These are phyloP conservation scores for Coemansia umbellata DNA, from an alignment of 192 early-diverging fungal species.

Conservation along the genomic window DNA sequence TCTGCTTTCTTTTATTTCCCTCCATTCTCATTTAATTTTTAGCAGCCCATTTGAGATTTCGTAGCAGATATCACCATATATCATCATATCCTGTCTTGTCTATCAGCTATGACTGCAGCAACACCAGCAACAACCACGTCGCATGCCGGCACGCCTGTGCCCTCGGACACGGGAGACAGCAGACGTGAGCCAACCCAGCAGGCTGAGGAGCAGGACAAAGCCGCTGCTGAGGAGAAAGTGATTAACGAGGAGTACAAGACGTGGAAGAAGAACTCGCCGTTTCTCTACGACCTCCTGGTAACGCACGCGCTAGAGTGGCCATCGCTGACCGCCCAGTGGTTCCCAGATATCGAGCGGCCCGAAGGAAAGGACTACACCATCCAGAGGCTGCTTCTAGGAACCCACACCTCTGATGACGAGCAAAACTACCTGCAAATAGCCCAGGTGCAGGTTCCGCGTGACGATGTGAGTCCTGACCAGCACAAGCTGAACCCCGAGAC, in stretches of 20 bases:
- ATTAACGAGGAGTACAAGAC: slow-evolving; percentile 98
- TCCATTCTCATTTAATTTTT: no score
- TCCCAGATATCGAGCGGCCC: slow-evolving; percentile 88
- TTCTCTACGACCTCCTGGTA: slow-evolving; percentile 95
- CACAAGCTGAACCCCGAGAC: slow-evolving; percentile 72
- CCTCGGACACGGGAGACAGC: slow-evolving; percentile 27
- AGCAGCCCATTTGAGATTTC: no score
- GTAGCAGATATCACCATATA: no score
- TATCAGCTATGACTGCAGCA: slow-evolving; percentile 15
- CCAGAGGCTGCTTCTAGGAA: slow-evolving; percentile 89
- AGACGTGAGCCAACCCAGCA: slow-evolving; percentile 20
- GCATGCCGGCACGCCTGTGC: slow-evolving; percentile 39
- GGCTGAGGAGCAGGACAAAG: slow-evolving; percentile 41
- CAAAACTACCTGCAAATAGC: slow-evolving; percentile 97
- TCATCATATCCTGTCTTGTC: no score
- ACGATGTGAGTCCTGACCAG: slow-evolving; percentile 56
- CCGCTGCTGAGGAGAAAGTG: slow-evolving; percentile 68
- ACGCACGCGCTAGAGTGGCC: slow-evolving; percentile 99
- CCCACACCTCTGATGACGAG: slow-evolving; percentile 94
- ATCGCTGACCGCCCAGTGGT: slow-evolving; percentile 95
- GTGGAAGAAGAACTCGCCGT: slow-evolving; percentile 99
- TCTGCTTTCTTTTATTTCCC: no score
- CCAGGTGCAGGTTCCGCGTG: slow-evolving; percentile 79
- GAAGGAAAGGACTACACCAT: slow-evolving; percentile 88
- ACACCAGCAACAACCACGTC: slow-evolving; percentile 45